phyloP scores from a whole-genome alignment of 2,329 filamentous ascomycete genomes.

The Tetracladium maxilliforme region DNA sequence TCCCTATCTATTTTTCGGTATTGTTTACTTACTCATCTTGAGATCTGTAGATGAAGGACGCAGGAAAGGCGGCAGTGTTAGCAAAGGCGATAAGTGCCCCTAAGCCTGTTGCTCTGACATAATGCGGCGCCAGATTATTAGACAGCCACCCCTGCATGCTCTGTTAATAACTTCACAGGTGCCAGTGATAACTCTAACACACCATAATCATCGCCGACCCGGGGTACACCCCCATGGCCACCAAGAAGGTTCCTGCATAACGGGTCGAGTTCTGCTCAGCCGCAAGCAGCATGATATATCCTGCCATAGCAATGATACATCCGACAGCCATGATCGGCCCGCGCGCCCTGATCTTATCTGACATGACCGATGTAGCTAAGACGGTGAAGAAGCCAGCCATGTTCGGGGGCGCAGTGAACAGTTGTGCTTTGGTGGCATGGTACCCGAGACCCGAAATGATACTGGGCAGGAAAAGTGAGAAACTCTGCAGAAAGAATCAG shows the following conservation, averaged over 20 bases:
- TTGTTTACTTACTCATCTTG: conserved; percentile 19
- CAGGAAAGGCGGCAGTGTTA: conserved; percentile 26
- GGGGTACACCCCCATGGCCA: conserved; percentile 15
- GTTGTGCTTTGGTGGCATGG: conserved; percentile 18
- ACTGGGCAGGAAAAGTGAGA: conserved; percentile 26
- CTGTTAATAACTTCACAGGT: neutral
- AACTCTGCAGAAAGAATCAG: conserved; percentile 13
- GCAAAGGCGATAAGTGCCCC: conserved; percentile 23
- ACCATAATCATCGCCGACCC: conserved; percentile 13
- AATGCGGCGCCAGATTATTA: conserved; percentile 26
- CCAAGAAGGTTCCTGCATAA: conserved; percentile 19
- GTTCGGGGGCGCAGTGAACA: conserved; percentile 20
- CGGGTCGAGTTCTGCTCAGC: conserved; percentile 13
- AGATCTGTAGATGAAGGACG: conserved; percentile 26
- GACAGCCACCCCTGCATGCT: conserved; percentile 19
- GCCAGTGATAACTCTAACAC: too few relatives aligned
- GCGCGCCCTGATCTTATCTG: conserved; percentile 15
- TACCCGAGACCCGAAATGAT: conserved; percentile 27
- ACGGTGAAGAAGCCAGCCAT: conserved; percentile 17
- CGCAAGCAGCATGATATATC: conserved; percentile 19
- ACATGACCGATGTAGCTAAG: conserved; percentile 15
- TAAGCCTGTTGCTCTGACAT: conserved; percentile 23
- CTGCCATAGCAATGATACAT: conserved; percentile 14
- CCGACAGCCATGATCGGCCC: conserved; percentile 17
- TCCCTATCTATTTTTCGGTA: neutral